Percentiles rank a stretch among this genome's conserved stretches.
These are phyloP conservation scores for Penicillium brasilianum DNA, from an alignment of 2,329 filamentous ascomycete genomes.

Conservation along the genomic window DNA sequence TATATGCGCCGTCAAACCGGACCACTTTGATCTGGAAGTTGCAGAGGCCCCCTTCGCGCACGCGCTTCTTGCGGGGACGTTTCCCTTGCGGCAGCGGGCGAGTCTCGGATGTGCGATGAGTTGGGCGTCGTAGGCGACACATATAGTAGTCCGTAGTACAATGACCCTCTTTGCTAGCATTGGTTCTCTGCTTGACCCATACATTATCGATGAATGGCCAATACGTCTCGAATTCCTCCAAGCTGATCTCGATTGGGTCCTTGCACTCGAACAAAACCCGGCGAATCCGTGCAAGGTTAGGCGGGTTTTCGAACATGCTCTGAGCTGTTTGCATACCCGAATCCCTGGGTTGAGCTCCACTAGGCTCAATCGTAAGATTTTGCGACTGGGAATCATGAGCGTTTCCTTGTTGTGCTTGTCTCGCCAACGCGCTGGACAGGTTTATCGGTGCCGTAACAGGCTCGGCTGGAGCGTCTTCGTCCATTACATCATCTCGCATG, in stretches of 20 bases:
- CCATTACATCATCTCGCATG: conserved; percentile 12
- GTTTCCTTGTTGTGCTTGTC: conserved; percentile 22
- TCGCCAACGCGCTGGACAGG: conserved; percentile 28
- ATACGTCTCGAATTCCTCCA: conserved; percentile 53
- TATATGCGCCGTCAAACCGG: conserved; percentile 49
- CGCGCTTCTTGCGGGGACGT: conserved; percentile 50
- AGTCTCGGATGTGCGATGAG: conserved; percentile 46
- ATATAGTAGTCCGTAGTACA: conserved; percentile 54
- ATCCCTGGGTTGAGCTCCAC: not conserved
- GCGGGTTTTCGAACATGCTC: conserved; percentile 49
- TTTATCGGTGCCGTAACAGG: conserved; percentile 22
- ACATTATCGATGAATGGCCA: conserved; percentile 58
- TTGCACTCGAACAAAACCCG: conserved; percentile 52
- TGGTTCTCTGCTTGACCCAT: conserved; percentile 55
- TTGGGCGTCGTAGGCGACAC: conserved; percentile 51
- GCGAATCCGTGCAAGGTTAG: conserved; percentile 50
- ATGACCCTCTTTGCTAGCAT: conserved; percentile 48
- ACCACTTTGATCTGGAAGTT: conserved; percentile 56
- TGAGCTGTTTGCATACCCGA: conserved; percentile 19
- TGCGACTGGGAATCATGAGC: conserved; percentile 7
- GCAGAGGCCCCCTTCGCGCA: conserved; percentile 53
- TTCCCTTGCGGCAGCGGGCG: conserved; percentile 53
- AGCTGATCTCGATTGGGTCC: conserved; percentile 52
- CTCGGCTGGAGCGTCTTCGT: conserved; percentile 16
- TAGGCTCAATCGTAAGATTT: not conserved